phyloP scores from a whole-genome alignment of 768 basidiomycete genomes.

The Agrocybe praecox region DNA sequence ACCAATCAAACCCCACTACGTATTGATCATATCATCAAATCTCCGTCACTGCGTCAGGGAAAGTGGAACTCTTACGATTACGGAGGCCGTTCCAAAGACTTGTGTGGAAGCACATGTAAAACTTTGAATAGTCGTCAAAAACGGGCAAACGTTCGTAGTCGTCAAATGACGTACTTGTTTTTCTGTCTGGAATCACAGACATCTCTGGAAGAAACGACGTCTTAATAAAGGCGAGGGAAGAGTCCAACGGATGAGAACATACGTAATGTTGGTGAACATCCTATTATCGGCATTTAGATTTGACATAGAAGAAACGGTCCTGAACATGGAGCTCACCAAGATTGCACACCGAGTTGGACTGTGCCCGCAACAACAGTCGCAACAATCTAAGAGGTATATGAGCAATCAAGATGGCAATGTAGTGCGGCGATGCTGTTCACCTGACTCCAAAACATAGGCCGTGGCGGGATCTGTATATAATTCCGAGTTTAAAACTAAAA shows the following conservation, averaged over 20 bases:
- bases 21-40: slow-evolving; percentile 2
- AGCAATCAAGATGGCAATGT: background rate
- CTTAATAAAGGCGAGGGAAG: background rate
- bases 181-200: slow-evolving; percentile 48
- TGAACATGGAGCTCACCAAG: slow-evolving; percentile 43
- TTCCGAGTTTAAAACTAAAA: background rate
- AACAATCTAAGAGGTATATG: slow-evolving; percentile 36
- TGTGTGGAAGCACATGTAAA: slow-evolving; percentile 55
- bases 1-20: slow-evolving; percentile 68
- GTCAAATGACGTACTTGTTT: slow-evolving; percentile 36
- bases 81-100: slow-evolving; percentile 54
- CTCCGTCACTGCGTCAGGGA: background rate
- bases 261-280: slow-evolving; percentile 67
- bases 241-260: slow-evolving; percentile 18
- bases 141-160: too few species aligned
- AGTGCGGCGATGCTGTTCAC: slow-evolving; percentile 16
- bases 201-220: slow-evolving; percentile 29
- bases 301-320: background rate
- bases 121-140: slow-evolving; percentile 24
- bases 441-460: slow-evolving; percentile 72
- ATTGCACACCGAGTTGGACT: slow-evolving; percentile 65
- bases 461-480: slow-evolving; percentile 50
- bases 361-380: slow-evolving; percentile 65
- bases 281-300: slow-evolving; percentile 22
- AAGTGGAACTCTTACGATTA: slow-evolving; percentile 47